Evolutionary conservation across 2,329 filamentous ascomycete species (phyloP), one percentile per base, ranked within the genome.

Genomic region (Trichocomaceae sp.): DNA sequence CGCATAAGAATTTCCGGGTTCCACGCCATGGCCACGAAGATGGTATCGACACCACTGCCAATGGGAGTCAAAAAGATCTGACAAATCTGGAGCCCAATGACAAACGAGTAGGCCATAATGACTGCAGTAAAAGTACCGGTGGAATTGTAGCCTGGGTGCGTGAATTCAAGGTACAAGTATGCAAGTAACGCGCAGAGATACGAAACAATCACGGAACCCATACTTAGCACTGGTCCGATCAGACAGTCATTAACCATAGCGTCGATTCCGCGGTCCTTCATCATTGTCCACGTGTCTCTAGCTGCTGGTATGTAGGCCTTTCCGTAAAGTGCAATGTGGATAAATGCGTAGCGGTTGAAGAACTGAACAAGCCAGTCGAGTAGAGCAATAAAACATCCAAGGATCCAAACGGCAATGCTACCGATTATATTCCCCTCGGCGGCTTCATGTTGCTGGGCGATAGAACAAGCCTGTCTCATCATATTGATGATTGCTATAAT

Each of bases 321-420:
- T 17, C 92, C 92, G 67, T 96, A 96, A 0, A 96, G 78, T 0
- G 92, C 90, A 65, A 97, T 95, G 67, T 96, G 90, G 29, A 85
- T 90, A 72, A 95, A 96, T 0, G 90, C 90, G 62, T 95, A 96
- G 62, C 90, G 84, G 73, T 97, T 97, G 73, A 96, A 79, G 65
- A 96, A 93, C 60, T 90, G 79, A 0, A 93, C 83, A 0, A 86
- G 86, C 90, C 92, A 96, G 61, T 96, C 83, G 2, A 96, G 73
- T 2, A 96, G 65, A 2, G 80, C 75, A 55, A 96, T 84, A 47
- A 96, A 66, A 68, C 89, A 96, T 12, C 85, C 82, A 1, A 95
- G 72, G 48, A 90, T 69, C 69, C 89, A 95, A 68, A 89, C 88
- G 26, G 88, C 66, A 52, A 88, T 81, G 41, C 73, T 72, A 1